phyloP scores from a whole-genome alignment of 176 grass and related monocot genomes.

The Oryza glumipatula region DNA sequence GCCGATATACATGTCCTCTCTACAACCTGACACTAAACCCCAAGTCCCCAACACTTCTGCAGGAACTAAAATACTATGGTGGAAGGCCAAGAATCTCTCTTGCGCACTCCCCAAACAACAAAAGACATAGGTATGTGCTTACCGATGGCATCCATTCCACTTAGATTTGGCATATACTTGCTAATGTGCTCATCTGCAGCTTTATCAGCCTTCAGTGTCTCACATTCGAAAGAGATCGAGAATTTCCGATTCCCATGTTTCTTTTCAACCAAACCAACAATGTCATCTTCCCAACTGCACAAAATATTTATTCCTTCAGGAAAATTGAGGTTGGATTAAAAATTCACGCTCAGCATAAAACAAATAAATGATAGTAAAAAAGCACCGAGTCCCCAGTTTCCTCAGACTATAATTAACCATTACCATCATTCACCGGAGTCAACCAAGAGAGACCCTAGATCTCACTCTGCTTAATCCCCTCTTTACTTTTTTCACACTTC shows the following conservation, averaged over 20 bases:
- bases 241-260: conserved; percentile 62
- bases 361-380: background rate
- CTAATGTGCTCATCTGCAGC: conserved; percentile 79
- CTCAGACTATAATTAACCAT: background rate
- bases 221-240: conserved; percentile 73
- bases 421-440: background rate
- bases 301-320: conserved; percentile 5
- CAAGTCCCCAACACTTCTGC: background rate
- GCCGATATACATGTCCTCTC: background rate
- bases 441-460: background rate
- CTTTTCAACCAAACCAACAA: conserved; percentile 80
- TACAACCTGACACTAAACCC: background rate
- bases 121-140: conserved; percentile 40
- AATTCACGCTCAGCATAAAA: background rate
- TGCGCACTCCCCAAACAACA: background rate
- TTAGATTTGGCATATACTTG: conserved; percentile 85
- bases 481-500: background rate
- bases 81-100: background rate
- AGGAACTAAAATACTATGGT: background rate
- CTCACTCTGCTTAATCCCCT: background rate
- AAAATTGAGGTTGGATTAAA: background rate
- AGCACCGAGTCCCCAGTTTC: background rate
- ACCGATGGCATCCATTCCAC: conserved; percentile 79
- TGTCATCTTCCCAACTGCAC: conserved; percentile 79
- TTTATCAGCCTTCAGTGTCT: conserved; percentile 83